Conservation (phyloP, 495 filamentous ascomycete species). For the Tuber melanosporum region DNA sequence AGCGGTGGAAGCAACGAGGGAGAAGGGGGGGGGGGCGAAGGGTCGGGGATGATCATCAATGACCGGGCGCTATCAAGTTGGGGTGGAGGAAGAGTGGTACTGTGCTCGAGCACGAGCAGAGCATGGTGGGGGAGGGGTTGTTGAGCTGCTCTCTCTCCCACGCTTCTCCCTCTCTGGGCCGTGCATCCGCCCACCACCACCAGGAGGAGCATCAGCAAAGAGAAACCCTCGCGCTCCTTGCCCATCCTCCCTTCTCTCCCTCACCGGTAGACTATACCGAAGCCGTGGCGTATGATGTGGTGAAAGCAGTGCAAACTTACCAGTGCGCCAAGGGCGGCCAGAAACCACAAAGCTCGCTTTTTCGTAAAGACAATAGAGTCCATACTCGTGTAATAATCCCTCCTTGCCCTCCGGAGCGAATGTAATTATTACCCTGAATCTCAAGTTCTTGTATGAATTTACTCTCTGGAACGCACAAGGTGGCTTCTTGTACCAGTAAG, state of each 20-base stretch:
- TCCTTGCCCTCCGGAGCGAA: not conserved
- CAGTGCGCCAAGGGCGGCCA: conserved; percentile 25
- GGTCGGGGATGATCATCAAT: conserved; percentile 31
- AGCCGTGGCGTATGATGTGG: conserved; percentile 10
- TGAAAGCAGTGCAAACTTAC: conserved; percentile 13
- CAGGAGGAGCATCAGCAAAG: not conserved
- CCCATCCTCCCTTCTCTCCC: not conserved
- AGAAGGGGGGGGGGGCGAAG: conserved; percentile 13
- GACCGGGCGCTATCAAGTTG: conserved; percentile 23
- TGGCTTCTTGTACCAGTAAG: not conserved
- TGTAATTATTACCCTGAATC: not conserved
- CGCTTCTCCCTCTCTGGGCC: conserved; percentile 1
- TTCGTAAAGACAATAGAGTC: conserved; percentile 15
- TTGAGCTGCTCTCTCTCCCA: conserved; percentile 6
- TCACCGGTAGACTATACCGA: not conserved
- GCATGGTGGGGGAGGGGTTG: conserved; percentile 30
- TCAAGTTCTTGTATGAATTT: not conserved
- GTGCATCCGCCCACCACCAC: not conserved
- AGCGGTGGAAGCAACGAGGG: conserved; percentile 1
- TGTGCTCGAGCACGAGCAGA: not conserved
- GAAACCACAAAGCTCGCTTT: conserved; percentile 23
- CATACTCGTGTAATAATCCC: not conserved
- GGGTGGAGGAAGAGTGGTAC: conserved; percentile 14
- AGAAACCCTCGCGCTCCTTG: conserved; percentile 6
- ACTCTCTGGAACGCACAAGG: not conserved